Percentiles rank a stretch among this genome's conserved stretches.
phyloP scores from a whole-genome alignment of 805 yeast species.

The Spathaspora sp. region DNA sequence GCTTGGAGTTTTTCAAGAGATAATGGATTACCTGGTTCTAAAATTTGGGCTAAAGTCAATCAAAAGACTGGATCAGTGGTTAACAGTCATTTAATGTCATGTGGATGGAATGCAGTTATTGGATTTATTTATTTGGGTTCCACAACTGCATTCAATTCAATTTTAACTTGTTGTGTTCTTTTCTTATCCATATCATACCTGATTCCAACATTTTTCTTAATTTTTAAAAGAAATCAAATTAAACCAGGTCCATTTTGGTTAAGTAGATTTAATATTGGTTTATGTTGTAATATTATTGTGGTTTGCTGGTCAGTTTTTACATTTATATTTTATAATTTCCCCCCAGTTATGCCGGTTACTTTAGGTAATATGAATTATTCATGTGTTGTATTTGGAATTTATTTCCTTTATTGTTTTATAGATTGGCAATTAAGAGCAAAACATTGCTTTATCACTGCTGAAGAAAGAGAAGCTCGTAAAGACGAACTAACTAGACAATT shows the following conservation, averaged over 20 bases:
- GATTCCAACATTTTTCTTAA: slow-evolving; percentile 49
- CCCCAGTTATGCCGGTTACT: slow-evolving; percentile 58
- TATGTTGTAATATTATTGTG: slow-evolving; percentile 46
- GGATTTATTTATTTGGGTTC: slow-evolving; percentile 67
- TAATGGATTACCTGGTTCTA: slow-evolving; percentile 56
- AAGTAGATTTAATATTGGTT: slow-evolving; percentile 45
- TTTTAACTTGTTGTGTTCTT: slow-evolving; percentile 58
- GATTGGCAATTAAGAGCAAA: slow-evolving; percentile 51
- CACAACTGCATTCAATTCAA: slow-evolving; percentile 62
- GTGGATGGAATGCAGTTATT: slow-evolving; percentile 48
- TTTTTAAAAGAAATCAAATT: slow-evolving; percentile 49
- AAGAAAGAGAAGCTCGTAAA: slow-evolving; percentile 18
- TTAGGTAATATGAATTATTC: slow-evolving; percentile 67
- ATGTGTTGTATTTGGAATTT: slow-evolving; percentile 37
- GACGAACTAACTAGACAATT: slow-evolving; percentile 19
- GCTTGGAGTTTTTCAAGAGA: slow-evolving; percentile 70
- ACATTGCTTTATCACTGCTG: slow-evolving; percentile 14
- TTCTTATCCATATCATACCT: slow-evolving; percentile 56
- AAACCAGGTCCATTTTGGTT: slow-evolving; percentile 67
- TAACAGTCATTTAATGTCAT: slow-evolving; percentile 55
- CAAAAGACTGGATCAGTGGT: slow-evolving; percentile 51
- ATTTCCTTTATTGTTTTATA: slow-evolving; percentile 36
- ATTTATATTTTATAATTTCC: slow-evolving; percentile 60
- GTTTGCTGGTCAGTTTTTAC: slow-evolving; percentile 58
- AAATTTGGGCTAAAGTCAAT: slow-evolving; percentile 47